Base-by-base conservation (phyloP, 2,329 filamentous ascomycete species). In the Colletotrichum navitas region DNA sequence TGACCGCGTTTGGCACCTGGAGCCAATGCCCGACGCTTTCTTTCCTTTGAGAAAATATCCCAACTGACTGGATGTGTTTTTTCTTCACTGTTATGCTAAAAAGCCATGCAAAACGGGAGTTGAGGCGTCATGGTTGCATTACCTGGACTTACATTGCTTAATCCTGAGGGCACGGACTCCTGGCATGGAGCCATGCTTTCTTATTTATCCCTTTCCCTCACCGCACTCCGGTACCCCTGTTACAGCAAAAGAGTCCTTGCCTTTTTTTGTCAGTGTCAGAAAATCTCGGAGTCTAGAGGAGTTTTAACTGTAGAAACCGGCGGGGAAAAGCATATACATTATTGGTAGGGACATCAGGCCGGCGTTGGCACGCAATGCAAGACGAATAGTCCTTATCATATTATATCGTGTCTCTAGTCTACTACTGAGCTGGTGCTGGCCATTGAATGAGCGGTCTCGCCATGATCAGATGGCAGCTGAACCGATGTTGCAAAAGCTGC, bases 21-120 rank as follows among this genome's bases (percentile, higher is more conserved):
- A 89, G 76, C 88, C 88, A n/a, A 90, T 90, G 88, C 87, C 88
- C 0, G 82, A 85, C 39, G 85, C 86, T 56, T 89, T 85, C 75
- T 90, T 89, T 74, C 87, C 88, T 6, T 83, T 90, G 67, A 83
- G 88, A 68, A 83, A 83, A 73, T 84, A 88, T 68, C 85, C 87
- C 45, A 90, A 90, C 80, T 90, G 78, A 81, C 51, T 34, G 58
- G n/a, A 51, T 14, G 41, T 32, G 16, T 43, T 36, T 18, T 18
- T 49, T 24, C 21, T 34, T 63, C n/a, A 32, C 41, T 56, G 26
- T 55, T 51, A 14, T 36, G 59, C 43, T 29, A n/a, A 41, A 56
- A 43, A 54, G 55, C 34, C 47, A 63, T 55, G 55, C 29, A 36
- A 49, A 54, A 68, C 54, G 47, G 70, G 62, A 45, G 61, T 66